Evolutionary conservation across 2,329 filamentous ascomycete species (phyloP), one percentile per base, ranked within the genome.

Genomic region (Diplodia mutila): DNA sequence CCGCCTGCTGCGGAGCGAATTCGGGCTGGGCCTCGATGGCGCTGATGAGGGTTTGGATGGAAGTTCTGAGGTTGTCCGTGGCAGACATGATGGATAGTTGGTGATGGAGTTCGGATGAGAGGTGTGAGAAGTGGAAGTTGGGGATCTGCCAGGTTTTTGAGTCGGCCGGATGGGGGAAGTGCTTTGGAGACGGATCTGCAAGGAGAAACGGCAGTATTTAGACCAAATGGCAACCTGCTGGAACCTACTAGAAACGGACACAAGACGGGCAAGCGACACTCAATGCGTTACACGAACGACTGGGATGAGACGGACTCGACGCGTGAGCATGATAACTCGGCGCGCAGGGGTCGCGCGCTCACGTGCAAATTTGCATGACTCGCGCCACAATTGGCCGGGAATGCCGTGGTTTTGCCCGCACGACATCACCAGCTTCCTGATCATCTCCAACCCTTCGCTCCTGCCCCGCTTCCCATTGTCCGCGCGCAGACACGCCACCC

Each of bases 381-480:
- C 59, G 59, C 46, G 2, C 16, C 2, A 4, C 3, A 8, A n/a
- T 39, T n/a, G n/a, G 49, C 27, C 27, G 59, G 49, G 16, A 51
- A 11, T 63, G 27, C 59, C 46, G 59, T 21, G 23, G 59, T 52
- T 63, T 63, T 63, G 59, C 59, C 57, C 42, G 39, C 46, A 48
- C 57, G 27, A 52, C 59, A 63, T 51, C 59, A 63, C 59, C 59
- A 63, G 29, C 59, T 51, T 37, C 32, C 32, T 23, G 3, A 6
- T 7, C 49, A 39, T 42, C 46, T 39, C 59, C 46, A 37, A 27
- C 18, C n/a, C 7, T 48, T 52, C 34, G 34, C 21, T 46, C 16
- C 32, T n/a, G 34, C 23, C 18, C 32, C 12, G 23, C 29, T 11
- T n/a, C 7, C 9, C 23, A 25, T 64, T 16, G 18, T 16, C 21